These are phyloP conservation scores for Trypanosoma lewisi DNA, from an alignment of 208 protist genomes.

Conservation along the genomic window DNA sequence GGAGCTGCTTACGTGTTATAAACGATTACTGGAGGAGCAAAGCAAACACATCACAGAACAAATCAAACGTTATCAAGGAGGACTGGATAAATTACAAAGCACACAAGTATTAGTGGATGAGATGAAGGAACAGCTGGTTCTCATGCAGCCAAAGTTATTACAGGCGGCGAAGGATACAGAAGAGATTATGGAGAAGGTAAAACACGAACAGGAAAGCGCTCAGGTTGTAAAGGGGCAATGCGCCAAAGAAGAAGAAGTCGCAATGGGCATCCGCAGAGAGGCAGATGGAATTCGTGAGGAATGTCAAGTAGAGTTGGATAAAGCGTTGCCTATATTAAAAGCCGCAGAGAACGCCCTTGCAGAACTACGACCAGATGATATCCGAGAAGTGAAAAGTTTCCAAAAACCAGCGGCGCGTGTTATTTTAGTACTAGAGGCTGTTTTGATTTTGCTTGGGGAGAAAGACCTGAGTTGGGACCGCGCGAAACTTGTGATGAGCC, in stretches of 20 bases:
- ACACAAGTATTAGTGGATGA: conserved; percentile 93
- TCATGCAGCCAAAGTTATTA: conserved; percentile 94
- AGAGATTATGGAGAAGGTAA: conserved; percentile 91
- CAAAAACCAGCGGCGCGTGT: conserved; percentile 90
- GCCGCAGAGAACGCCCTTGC: conserved; percentile 92
- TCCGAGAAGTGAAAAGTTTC: conserved; percentile 93
- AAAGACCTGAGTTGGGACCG: conserved; percentile 93
- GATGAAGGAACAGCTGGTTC: conserved; percentile 94
- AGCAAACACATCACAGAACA: conserved; percentile 58
- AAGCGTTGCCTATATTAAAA: conserved; percentile 93
- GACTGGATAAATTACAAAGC: conserved; percentile 91
- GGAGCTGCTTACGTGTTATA: conserved; percentile 91
- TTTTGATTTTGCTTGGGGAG: conserved; percentile 90
- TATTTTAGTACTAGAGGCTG: conserved; percentile 91
- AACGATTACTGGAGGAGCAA: conserved; percentile 85
- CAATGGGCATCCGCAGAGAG: conserved; percentile 84
- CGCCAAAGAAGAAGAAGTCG: conserved; percentile 85
- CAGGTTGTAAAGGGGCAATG: conserved; percentile 82
- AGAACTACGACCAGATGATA: conserved; percentile 91
- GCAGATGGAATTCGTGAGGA: conserved; percentile 89
- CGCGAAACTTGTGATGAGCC: conserved; percentile 90
- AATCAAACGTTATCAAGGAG: conserved; percentile 87
- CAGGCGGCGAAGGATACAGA: conserved; percentile 92
- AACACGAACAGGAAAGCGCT: conserved; percentile 87
- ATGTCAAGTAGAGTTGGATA: conserved; percentile 93